Conservation (phyloP, 345 rosid genomes). For the Rhizophora mangle region DNA sequence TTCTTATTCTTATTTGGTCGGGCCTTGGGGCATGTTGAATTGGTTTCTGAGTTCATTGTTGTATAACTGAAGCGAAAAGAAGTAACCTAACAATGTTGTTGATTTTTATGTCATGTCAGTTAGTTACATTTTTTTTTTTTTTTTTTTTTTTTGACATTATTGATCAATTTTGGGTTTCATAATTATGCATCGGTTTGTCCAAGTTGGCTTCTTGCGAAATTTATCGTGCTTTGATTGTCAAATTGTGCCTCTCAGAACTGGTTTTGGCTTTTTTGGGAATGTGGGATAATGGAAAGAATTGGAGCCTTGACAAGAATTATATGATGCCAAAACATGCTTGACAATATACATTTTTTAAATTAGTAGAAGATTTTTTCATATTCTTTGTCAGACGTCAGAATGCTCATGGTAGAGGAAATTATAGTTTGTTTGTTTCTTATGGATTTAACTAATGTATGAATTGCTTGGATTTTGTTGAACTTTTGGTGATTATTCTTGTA, state of each 20-base stretch:
- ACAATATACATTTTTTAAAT: neutral
- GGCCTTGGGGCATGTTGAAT: no score
- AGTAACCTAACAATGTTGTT: no score
- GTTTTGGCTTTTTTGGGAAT: neutral
- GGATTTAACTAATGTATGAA: neutral
- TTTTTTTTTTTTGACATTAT: neutral
- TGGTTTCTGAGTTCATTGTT: no score
- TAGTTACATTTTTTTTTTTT: neutral
- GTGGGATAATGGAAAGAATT: neutral
- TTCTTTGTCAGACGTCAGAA: no score
- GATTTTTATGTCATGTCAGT: no score
- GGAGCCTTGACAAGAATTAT: neutral
- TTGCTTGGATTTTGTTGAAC: neutral
- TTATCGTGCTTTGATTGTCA: neutral
- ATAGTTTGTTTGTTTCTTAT: neutral
- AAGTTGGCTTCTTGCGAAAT: neutral
- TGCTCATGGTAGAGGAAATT: neutral
- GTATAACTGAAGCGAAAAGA: no score
- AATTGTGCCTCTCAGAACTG: neutral
- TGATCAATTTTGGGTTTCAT: neutral
- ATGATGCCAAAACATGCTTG: no score
- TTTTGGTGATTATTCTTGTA: neutral
- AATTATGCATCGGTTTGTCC: neutral
- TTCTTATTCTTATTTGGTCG: no score
- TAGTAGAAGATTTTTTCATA: no score